Evolutionary conservation across 768 basidiomycete species (phyloP).

Genomic region (Amylocystis lapponica): DNA sequence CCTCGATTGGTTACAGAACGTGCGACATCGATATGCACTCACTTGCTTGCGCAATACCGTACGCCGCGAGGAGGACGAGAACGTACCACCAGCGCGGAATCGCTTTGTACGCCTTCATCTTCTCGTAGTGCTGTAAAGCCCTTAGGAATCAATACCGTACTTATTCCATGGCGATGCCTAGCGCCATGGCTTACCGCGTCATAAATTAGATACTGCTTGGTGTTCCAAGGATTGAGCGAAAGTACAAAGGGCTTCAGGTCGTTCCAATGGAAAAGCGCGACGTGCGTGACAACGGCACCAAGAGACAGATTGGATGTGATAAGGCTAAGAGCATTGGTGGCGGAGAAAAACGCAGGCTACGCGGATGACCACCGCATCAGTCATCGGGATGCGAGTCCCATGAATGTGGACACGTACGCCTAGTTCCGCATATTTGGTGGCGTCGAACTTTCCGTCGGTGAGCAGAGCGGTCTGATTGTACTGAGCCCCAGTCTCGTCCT

Average conservation of each 20-base stretch:
- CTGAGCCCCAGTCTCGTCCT: slow-evolving; percentile 16
- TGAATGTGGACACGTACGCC: slow-evolving; percentile 8
- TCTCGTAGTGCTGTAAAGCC: slow-evolving; percentile 40
- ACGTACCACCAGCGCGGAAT: slow-evolving; percentile 51
- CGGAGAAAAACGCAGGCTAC: slow-evolving; percentile 32
- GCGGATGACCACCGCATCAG: too few species aligned
- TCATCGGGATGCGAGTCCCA: background rate
- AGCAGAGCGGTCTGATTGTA: slow-evolving; percentile 45
- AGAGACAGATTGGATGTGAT: slow-evolving; percentile 30
- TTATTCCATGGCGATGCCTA: too few species aligned
- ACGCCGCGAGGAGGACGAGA: slow-evolving; percentile 34
- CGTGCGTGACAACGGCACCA: slow-evolving; percentile 28
- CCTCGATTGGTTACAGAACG: background rate
- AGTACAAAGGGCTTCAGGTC: slow-evolving; percentile 30
- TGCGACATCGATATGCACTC: background rate
- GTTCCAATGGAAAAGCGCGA: slow-evolving; percentile 31
- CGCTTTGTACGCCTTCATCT: slow-evolving; percentile 44
- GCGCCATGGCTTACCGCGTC: slow-evolving; percentile 19
- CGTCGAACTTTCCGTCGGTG: slow-evolving; percentile 29
- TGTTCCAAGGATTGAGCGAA: slow-evolving; percentile 30
- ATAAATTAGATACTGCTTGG: slow-evolving; percentile 20
- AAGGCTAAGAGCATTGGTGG: slow-evolving; percentile 29
- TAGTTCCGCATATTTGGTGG: slow-evolving; percentile 20
- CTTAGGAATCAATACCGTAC: too few species aligned
- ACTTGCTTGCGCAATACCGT: slow-evolving; percentile 43